A percentile compares a stretch with the other conserved stretches of the same genome.
These are phyloP conservation scores for Gardenia jasminoides DNA, from an alignment of 257 asterid species.

Conservation along the genomic window DNA sequence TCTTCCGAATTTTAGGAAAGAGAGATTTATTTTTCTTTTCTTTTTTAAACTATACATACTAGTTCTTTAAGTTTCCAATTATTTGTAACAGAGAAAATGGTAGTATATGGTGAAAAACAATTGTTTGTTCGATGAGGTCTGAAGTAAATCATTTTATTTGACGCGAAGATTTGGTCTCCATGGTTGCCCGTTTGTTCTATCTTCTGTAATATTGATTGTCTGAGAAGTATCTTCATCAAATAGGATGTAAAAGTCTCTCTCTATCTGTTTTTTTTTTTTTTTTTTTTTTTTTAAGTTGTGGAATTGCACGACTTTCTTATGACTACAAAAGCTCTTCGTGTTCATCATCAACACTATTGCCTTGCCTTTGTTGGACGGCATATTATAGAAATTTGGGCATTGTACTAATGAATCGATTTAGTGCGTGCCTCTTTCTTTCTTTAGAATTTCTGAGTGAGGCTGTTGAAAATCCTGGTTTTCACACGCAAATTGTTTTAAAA, in stretches of 20 bases:
- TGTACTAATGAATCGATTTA: no score
- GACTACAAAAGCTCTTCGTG: background rate
- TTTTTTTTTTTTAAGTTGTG: background rate
- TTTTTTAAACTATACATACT: background rate
- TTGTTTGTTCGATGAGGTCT: background rate
- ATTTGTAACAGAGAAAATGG: background rate
- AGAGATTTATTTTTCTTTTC: conserved; percentile 3
- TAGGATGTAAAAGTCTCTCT: background rate
- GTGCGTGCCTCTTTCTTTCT: no score
- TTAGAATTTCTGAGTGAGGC: background rate
- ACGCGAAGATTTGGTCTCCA: background rate
- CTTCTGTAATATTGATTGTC: no score
- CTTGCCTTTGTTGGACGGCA: background rate
- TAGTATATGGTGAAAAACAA: background rate
- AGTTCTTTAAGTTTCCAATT: no score
- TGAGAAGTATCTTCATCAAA: no score
- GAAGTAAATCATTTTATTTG: background rate
- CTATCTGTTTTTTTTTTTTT: no score
- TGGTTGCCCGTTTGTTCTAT: no score
- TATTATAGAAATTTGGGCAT: background rate
- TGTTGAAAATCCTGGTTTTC: background rate
- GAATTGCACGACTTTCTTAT: background rate
- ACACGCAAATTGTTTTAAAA: background rate
- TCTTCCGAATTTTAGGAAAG: conserved; percentile 19
- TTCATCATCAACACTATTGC: background rate